Evolutionary conservation across 495 filamentous ascomycete genomes (phyloP), one percentile per base, ranked within the genome.

Genomic region (Aspergillus hancockii): DNA sequence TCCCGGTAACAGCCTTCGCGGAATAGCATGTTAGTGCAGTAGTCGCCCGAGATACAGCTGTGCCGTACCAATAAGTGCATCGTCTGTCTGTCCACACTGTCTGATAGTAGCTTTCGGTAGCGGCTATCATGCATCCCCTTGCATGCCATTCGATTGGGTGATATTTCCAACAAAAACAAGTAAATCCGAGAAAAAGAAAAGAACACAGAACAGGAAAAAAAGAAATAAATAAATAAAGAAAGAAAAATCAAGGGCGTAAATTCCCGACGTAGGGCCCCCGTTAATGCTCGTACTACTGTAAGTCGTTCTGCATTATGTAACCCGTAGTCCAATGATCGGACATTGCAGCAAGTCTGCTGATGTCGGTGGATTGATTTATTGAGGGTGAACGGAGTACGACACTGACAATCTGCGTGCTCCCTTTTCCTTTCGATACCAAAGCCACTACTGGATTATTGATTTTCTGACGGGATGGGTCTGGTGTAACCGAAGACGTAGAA

Each of bases 41-140:
- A 64, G 61, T 58, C 50, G 60, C 43, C 60, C 53, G 59, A 57
- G 58, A 54, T 23, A 61, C 58, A 63, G 58, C 59, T 58, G 61
- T 53, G 65, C 38, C 38, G 38, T 41, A 41, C 38, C 38, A 47
- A 47, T 47, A 23, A 45, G 23, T 47, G 19, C 9, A 47, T 1
- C 22, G 18, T 23, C 19, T 23, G 3, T 22, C 21, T n/a, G 8
- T 23, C 12, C 21, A 23, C 6, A n/a, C 19, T 47, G 18, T 47
- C 21, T 22, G 23, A 22, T 47, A 22, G 18, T 47, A 23, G 43
- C 19, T 22, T 47, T 47, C 8, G 16, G 43, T 47, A 8, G 18
- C 43, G 43, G 61, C 63, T 64, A 66, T 68, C 61, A 58, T 68
- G 66, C 66, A 62, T 68, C 55, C 62, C 66, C 61, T 65, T 68